Evolutionary conservation across 805 yeast species (phyloP).

Genomic region (Millerozyma miso): DNA sequence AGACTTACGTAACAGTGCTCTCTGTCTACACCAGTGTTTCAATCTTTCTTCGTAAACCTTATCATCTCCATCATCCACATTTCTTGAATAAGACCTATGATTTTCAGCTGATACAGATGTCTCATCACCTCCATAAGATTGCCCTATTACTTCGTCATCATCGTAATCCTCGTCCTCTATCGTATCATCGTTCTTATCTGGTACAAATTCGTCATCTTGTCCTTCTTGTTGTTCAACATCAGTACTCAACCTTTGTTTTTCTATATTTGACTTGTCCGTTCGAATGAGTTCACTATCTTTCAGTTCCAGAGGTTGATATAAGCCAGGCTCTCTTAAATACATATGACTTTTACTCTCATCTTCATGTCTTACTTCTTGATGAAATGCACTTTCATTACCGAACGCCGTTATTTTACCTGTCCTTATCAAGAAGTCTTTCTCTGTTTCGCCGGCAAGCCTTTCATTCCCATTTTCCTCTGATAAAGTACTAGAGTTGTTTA

Average conservation of each 20-base stretch:
- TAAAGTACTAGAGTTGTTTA: slow-evolving; percentile 23
- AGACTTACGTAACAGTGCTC: slow-evolving; percentile 42
- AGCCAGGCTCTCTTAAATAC: slow-evolving; percentile 49
- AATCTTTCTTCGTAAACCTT: slow-evolving; percentile 56
- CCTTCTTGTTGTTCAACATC: slow-evolving; percentile 2
- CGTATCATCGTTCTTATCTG: neutral
- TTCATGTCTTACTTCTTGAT: slow-evolving; percentile 28
- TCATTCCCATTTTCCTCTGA: slow-evolving; percentile 13
- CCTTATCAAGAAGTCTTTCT: slow-evolving; percentile 74
- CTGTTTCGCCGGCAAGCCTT: slow-evolving; percentile 66
- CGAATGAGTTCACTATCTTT: neutral
- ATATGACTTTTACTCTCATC: slow-evolving; percentile 34
- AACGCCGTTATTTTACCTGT: slow-evolving; percentile 95
- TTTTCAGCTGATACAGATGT: neutral
- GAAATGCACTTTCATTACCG: slow-evolving; percentile 63
- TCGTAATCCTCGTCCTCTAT: slow-evolving; percentile 1
- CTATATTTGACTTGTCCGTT: neutral
- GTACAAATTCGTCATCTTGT: slow-evolving; percentile 3
- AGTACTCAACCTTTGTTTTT: neutral
- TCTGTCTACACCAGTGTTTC: slow-evolving; percentile 50
- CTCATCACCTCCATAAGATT: slow-evolving; percentile 7
- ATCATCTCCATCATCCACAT: slow-evolving; percentile 82
- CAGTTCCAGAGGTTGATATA: slow-evolving; percentile 10
- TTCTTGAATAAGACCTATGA: slow-evolving; percentile 30
- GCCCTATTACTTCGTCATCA: slow-evolving; percentile 4